Evolutionary conservation across 1,284 basidiomycete genomes (phyloP), one percentile per base, ranked within the genome.

Genomic region (Dichomitus squalens): DNA sequence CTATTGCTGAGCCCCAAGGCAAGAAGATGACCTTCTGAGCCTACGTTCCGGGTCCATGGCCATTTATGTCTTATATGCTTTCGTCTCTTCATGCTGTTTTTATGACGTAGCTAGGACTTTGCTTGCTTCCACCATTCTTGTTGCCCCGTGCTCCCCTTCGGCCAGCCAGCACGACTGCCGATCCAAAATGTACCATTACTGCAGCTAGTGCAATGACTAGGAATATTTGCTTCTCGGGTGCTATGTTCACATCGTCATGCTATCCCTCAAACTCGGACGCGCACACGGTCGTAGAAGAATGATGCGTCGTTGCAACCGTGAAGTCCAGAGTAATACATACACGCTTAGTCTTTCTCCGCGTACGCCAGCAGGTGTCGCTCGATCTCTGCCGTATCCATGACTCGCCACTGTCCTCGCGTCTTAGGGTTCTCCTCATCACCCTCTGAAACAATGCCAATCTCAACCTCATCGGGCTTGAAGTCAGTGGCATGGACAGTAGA

Each of bases 401-500:
- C 88, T 56, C 94, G 83, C 90, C 94, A 96, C 57, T 81, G 72
- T 20, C 93, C 93, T 59, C 80, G 76, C 43, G 81, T 84, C 74
- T 90, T 86, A 54, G 72, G 72, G 60, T 79, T 73, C 67, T 92
- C 91, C n/a, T 87, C 85, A 6, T 86, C 83, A 40, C 81, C 81
- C 4, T 79, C 80, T 21, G 91, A 93, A 16, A 92, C 87, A 46
- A 95, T 91, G 7, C 91, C 89, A 55, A 93, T 92, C 72, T 95
- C 93, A 62, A 95, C 89, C 71, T 95, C 92, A 39, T 87, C 90
- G 0, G 90, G 79, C 74, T 98, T 98, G 79, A 96, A 95, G 73
- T 99, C 97, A 21, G 96, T 97, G 31, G 94, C 90, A 73, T 95
- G 88, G 55, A 98, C 90, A 0, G 89, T 94, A 34, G 93, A 93